Conservation (phyloP, 108 stramenopile genomes). For the Halocafeteria seosinensis region DNA sequence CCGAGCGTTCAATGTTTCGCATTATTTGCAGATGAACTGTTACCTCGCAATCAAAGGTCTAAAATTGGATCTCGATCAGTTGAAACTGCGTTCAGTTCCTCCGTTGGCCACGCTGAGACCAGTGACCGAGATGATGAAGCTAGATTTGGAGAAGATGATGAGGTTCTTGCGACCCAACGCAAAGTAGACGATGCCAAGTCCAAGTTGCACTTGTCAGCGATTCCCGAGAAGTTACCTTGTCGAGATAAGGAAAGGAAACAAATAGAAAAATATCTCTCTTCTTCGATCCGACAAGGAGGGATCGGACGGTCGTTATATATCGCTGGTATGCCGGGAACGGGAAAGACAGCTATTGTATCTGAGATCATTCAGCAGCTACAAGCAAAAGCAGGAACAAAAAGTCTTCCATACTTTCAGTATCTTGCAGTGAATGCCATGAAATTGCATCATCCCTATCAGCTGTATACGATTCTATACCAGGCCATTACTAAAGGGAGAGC, state of each 20-base stretch:
- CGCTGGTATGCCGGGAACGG: conserved; percentile 41
- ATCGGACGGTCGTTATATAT: conserved; percentile 23
- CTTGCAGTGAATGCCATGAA: conserved; percentile 31
- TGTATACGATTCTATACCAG: conserved; percentile 30
- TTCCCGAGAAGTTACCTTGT: conserved; percentile 4
- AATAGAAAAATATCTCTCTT: background rate
- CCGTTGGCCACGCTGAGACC: too few relatives aligned
- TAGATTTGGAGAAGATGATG: too few relatives aligned
- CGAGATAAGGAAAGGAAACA: conserved; percentile 7
- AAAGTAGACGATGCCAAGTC: too few relatives aligned
- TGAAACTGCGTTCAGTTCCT: too few relatives aligned
- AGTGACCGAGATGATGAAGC: too few relatives aligned
- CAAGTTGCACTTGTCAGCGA: conserved; percentile 13
- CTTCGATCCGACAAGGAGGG: background rate
- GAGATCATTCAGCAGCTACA: conserved; percentile 16
- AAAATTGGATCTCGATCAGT: too few relatives aligned
- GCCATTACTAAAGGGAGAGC: conserved; percentile 8
- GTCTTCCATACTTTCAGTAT: conserved; percentile 17
- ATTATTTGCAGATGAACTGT: too few relatives aligned
- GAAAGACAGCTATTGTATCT: conserved; percentile 36
- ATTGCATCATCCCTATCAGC: conserved; percentile 22
- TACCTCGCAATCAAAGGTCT: too few relatives aligned
- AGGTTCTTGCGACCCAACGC: too few relatives aligned
- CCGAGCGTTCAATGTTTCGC: too few relatives aligned
- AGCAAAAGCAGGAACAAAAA: background rate